These are phyloP conservation scores for Voacanga thouarsii DNA, from an alignment of 257 asterid species.

Conservation along the genomic window DNA sequence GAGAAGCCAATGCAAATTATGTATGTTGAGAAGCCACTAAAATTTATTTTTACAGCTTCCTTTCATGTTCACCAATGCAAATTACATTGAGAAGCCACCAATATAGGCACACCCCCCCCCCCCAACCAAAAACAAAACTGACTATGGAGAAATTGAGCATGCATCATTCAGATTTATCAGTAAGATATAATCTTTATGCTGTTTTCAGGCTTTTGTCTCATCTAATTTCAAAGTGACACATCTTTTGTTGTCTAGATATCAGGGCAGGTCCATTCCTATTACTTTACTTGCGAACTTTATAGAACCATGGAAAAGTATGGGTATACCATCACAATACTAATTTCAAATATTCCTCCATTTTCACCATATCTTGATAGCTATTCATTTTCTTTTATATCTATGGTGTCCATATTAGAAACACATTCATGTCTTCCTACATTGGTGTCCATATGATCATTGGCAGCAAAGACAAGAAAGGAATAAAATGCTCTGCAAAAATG, in stretches of 20 bases:
- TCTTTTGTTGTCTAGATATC: not conserved
- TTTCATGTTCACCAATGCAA: not conserved
- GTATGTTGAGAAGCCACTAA: not conserved
- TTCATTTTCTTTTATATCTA: not conserved
- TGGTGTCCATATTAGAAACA: not conserved
- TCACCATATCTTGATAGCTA: not conserved
- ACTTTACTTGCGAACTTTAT: not conserved
- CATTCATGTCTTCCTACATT: not conserved
- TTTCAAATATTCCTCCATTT: not conserved
- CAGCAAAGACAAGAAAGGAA: not conserved
- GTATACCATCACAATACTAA: not conserved
- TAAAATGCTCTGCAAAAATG: not conserved
- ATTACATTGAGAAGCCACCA: not conserved
- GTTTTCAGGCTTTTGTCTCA: not conserved
- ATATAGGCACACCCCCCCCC: not conserved
- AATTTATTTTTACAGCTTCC: no score
- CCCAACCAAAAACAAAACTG: not conserved
- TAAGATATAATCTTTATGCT: not conserved
- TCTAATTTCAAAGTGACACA: not conserved
- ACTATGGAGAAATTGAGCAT: not conserved
- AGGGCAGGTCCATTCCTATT: not conserved
- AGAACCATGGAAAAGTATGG: not conserved
- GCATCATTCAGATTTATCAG: not conserved
- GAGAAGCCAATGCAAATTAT: not conserved
- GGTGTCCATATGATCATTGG: not conserved